phyloP scores from a whole-genome alignment of 805 yeast genomes.

The Candida sithepensis region DNA sequence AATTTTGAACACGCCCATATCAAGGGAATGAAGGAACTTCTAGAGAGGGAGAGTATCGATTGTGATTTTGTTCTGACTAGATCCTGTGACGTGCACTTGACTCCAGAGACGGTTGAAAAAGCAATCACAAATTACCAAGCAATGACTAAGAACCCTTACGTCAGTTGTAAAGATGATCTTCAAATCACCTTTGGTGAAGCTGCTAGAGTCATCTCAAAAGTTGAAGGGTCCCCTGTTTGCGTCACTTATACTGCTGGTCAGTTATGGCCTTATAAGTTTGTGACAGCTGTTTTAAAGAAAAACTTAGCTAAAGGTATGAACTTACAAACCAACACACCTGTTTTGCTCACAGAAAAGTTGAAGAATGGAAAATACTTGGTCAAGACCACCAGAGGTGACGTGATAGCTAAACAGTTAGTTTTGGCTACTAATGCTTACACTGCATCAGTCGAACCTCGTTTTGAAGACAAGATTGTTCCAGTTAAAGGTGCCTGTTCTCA shows the following conservation, averaged over 20 bases:
- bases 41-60: slow-evolving; percentile 30
- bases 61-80: slow-evolving; percentile 29
- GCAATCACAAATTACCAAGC: not conserved
- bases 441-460: not conserved
- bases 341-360: not conserved
- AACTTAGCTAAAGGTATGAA: not conserved
- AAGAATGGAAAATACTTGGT: not conserved
- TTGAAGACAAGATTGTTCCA: slow-evolving; percentile 1
- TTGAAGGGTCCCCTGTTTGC: slow-evolving; percentile 28
- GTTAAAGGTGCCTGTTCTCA: not conserved
- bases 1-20: slow-evolving; percentile 36
- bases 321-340: not conserved
- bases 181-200: slow-evolving; percentile 32
- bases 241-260: slow-evolving; percentile 40
- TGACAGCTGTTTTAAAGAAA: slow-evolving; percentile 17
- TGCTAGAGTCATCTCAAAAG: slow-evolving; percentile 29
- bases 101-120: not conserved
- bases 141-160: slow-evolving; percentile 25
- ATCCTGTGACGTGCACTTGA: slow-evolving; percentile 15
- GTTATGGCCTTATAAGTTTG: slow-evolving; percentile 42
- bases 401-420: not conserved
- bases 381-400: not conserved
- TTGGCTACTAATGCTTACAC: not conserved
- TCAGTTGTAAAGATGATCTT: slow-evolving; percentile 28
- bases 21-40: slow-evolving; percentile 28